A percentile compares a stretch with the other conserved stretches of the same genome.
Evolutionary conservation across 2,329 filamentous ascomycete species (phyloP).

Genomic region (Colletotrichum godetiae): DNA sequence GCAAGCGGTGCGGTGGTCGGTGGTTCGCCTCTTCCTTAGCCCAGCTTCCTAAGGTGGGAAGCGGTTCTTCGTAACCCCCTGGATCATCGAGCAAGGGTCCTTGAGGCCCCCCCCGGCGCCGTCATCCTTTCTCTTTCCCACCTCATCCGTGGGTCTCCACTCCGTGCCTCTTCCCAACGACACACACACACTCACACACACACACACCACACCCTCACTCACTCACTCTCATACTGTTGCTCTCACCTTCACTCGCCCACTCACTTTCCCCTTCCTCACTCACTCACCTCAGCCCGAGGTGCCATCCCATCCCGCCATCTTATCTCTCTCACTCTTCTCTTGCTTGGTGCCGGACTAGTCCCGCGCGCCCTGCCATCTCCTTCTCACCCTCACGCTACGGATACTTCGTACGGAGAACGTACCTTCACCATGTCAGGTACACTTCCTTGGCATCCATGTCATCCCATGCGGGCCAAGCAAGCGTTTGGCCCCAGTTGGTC

Average conservation of each 20-base stretch:
- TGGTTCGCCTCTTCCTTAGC: not conserved
- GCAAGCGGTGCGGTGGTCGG: conserved; percentile 1
- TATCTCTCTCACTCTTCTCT: not conserved
- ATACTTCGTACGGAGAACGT: too few relatives aligned
- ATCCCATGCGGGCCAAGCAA: conserved; percentile 29
- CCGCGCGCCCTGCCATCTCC: not conserved
- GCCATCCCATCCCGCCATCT: too few relatives aligned
- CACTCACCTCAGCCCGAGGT: not conserved
- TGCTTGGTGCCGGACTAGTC: not conserved
- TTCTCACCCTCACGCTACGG: not conserved
- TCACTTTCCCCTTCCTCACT: not conserved
- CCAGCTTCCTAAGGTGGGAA: conserved; percentile 2
- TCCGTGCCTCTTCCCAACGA: not conserved
- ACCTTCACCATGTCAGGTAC: not conserved
- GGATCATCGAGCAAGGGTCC: not conserved
- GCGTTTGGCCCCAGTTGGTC: conserved; percentile 27
- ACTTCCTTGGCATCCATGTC: conserved; percentile 2
- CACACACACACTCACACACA: not conserved
- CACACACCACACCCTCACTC: not conserved
- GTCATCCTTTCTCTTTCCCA: not conserved
- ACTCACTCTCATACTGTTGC: not conserved
- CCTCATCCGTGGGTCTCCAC: not conserved
- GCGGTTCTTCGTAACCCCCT: not conserved
- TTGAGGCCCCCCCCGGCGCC: not conserved
- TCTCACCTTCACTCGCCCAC: not conserved